A percentile compares a stretch with the other conserved stretches of the same genome.
phyloP scores from a whole-genome alignment of 306 rosid species.

The Rosa persica region DNA sequence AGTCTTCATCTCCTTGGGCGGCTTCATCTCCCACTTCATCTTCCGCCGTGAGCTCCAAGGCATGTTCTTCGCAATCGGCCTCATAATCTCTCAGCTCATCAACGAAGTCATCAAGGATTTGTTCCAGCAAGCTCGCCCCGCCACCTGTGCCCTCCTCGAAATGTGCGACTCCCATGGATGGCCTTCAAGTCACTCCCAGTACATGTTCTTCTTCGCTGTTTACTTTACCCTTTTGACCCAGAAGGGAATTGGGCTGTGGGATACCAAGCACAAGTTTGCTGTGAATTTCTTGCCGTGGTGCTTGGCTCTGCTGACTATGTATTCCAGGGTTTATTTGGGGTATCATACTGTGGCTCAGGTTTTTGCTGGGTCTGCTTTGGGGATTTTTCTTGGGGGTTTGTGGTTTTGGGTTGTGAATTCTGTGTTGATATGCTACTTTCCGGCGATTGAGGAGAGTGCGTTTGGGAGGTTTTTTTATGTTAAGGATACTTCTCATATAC shows the following conservation, averaged over 20 bases:
- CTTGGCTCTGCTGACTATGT: constrained; percentile 57
- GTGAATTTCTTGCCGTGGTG: constrained; percentile 49
- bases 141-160: constrained; percentile 72
- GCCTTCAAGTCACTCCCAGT: constrained; percentile 96
- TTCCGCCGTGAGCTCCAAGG: constrained; percentile 96
- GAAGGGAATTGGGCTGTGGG: constrained; percentile 45
- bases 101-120: constrained; percentile 70
- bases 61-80: constrained; percentile 75
- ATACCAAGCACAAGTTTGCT: constrained; percentile 28
- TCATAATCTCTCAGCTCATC: constrained; percentile 62
- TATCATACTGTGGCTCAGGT: constrained; percentile 84
- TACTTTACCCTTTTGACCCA: constrained; percentile 51
- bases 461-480: constrained; percentile 67
- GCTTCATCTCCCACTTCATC: constrained; percentile 78
- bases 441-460: constrained; percentile 68
- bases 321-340: constrained; percentile 86
- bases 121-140: constrained; percentile 82
- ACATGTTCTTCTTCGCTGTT: constrained; percentile 82
- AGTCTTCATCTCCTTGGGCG: constrained; percentile 80
- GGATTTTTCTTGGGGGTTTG: constrained; percentile 57
- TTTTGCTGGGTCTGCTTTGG: constrained; percentile 77
- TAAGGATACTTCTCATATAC: constrained; percentile 86
- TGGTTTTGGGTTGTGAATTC: constrained; percentile 84
- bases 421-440: constrained; percentile 45
- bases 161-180: constrained; percentile 93